Percentiles rank a stretch among this genome's conserved stretches.
phyloP scores from a whole-genome alignment of 2,329 filamentous ascomycete genomes.

The Curvularia eragrostidis region DNA sequence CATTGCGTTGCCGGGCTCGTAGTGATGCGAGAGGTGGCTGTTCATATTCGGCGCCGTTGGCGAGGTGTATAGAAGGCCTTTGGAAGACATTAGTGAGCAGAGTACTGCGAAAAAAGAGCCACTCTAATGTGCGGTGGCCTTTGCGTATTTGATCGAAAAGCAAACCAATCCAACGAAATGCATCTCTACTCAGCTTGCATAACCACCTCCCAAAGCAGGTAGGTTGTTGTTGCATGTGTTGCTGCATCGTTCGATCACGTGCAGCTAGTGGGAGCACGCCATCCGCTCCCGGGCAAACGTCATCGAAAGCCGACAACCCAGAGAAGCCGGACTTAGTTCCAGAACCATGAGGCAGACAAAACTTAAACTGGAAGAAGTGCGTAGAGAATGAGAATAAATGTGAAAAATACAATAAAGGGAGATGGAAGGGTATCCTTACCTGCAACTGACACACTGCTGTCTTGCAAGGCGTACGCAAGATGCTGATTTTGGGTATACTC shows the following conservation, averaged over 20 bases:
- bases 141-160: slow-evolving; percentile 13
- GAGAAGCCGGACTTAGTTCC: slow-evolving; percentile 17
- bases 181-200: slow-evolving; percentile 20
- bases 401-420: slow-evolving; percentile 7
- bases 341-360: slow-evolving; percentile 13
- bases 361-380: slow-evolving; percentile 7
- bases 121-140: not conserved
- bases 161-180: slow-evolving; percentile 1
- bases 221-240: slow-evolving; percentile 16
- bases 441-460: slow-evolving; percentile 28
- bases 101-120: slow-evolving; percentile 10
- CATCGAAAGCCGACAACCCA: slow-evolving; percentile 29
- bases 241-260: slow-evolving; percentile 25
- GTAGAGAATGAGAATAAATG: slow-evolving; percentile 9
- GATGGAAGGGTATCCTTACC: slow-evolving; percentile 28
- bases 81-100: slow-evolving; percentile 34
- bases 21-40: slow-evolving; percentile 32
- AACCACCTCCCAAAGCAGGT: slow-evolving; percentile 30
- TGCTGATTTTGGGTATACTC: slow-evolving; percentile 25
- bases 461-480: slow-evolving; percentile 32
- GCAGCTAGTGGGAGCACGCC: slow-evolving; percentile 27
- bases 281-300: slow-evolving; percentile 31
- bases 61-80: slow-evolving; percentile 40
- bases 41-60: slow-evolving; percentile 40
- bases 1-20: slow-evolving; percentile 34